Evolutionary conservation across 345 rosid species (phyloP), one percentile per base, ranked within the genome.

Genomic region (Excoecaria agallocha): DNA sequence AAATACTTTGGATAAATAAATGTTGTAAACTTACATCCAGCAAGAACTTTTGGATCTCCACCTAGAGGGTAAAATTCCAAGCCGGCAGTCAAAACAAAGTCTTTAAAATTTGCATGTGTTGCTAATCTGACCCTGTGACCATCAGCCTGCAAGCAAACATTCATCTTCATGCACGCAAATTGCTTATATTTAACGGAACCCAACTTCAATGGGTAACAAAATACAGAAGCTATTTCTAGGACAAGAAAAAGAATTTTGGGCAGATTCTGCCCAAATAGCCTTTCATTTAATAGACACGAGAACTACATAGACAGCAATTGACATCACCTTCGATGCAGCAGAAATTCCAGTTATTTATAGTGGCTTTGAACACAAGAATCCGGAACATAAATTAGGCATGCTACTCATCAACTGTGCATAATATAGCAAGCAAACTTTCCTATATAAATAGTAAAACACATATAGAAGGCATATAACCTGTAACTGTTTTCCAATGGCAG

Each of bases 401-500:
- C 37, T 62, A 13, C 46, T 65, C 10, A 45, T 5, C 25, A 65
- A 3, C 3, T 20, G 39, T 16, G 55, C 24, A 49, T 7, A 15
- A 49, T 7, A 20, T 67, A 15, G 39, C 2, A 4, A 58, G 3
- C 3, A 48, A 35, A 61, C 35, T 59, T 72, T 50, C 35, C 59
- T 35, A 61, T 56, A 12, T 19, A 30, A 59, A n/a, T 43, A 12
- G 12, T 41, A n/a, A 73, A 62, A 73, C 50, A 5, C 39, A 58
- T 6, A 24, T 6, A 24, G 66, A 59, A 45, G 5, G 15, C 20
- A 35, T 25, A 51, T 58, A 68, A 87, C 88, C 90, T 87, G 90
- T 62, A 87, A 78, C 49, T 82, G 83, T 78, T 80, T 85, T 55
- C 88, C 90, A 60, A 87, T 87, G 37, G 91, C 91, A 66, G 85